A percentile compares a stretch with the other conserved stretches of the same genome.
Evolutionary conservation across 495 filamentous ascomycete species (phyloP).

Genomic region (Neohortaea acidophila): DNA sequence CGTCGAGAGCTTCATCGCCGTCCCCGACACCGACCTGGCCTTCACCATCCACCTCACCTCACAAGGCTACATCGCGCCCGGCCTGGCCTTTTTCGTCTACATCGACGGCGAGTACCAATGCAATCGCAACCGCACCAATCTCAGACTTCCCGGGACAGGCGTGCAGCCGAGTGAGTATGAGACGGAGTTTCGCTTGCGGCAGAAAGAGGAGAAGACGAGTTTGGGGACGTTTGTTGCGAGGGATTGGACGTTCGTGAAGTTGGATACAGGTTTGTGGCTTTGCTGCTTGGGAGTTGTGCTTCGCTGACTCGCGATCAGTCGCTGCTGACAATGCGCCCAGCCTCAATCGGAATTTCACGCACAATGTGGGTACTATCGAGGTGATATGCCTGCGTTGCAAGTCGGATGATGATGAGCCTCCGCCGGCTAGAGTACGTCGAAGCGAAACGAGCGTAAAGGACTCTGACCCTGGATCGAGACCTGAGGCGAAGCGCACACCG

Average conservation of each 20-base stretch:
- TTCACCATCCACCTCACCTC: slow-evolving; percentile 32
- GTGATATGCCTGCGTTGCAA: slow-evolving; percentile 32
- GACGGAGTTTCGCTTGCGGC: slow-evolving; percentile 30
- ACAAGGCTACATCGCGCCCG: slow-evolving; percentile 31
- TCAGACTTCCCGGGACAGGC: slow-evolving; percentile 21
- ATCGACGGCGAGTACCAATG: slow-evolving; percentile 37
- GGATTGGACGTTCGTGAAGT: slow-evolving; percentile 31
- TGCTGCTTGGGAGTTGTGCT: too few species aligned
- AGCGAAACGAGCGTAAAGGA: not conserved
- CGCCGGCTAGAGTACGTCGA: not conserved
- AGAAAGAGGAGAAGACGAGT: slow-evolving; percentile 30
- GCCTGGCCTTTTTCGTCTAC: slow-evolving; percentile 35
- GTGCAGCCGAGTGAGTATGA: slow-evolving; percentile 14
- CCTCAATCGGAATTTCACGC: slow-evolving; percentile 20
- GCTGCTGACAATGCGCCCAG: slow-evolving; percentile 19
- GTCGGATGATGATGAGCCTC: slow-evolving; percentile 1
- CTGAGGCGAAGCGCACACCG: too few species aligned
- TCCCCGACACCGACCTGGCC: slow-evolving; percentile 22
- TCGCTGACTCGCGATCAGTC: not conserved
- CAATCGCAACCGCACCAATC: slow-evolving; percentile 31
- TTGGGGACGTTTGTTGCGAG: slow-evolving; percentile 29
- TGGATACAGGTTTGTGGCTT: slow-evolving; percentile 29
- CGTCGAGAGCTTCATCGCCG: slow-evolving; percentile 32
- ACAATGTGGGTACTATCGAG: slow-evolving; percentile 35
- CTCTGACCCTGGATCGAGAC: not conserved